phyloP scores from a whole-genome alignment of 352 stramenopile genomes.

The Peronospora destructor region DNA sequence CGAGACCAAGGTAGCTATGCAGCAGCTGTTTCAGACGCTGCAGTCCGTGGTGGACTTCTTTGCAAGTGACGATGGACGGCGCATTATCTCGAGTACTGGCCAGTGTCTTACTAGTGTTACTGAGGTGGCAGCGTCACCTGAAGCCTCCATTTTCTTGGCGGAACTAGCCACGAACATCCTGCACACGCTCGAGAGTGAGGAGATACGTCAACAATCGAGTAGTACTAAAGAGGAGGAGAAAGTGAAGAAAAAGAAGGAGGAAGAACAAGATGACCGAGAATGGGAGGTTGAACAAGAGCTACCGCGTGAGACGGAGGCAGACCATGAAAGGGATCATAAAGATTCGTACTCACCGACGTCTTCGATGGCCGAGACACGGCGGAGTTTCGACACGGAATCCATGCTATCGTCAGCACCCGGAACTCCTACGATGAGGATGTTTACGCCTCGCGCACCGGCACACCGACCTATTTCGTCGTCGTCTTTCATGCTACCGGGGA shows the following conservation, averaged over 20 bases:
- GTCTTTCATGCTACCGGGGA: constrained; percentile 2
- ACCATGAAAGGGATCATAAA: constrained; percentile 18
- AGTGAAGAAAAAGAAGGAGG: constrained; percentile 9
- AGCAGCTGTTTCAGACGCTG: constrained; percentile 53
- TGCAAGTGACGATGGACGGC: constrained; percentile 47
- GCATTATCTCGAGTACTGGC: constrained; percentile 45
- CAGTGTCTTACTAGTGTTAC: constrained; percentile 44
- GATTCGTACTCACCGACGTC: constrained; percentile 34
- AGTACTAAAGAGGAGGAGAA: constrained; percentile 5
- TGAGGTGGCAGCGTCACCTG: constrained; percentile 57
- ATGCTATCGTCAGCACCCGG: constrained; percentile 31
- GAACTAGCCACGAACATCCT: constrained; percentile 70
- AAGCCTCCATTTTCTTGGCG: constrained; percentile 67
- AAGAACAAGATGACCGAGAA: constrained; percentile 5
- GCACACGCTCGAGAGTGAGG: constrained; percentile 59
- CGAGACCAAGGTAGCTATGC: constrained; percentile 57
- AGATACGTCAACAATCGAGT: constrained; percentile 26
- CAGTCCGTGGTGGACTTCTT: constrained; percentile 74
- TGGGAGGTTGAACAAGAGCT: constrained; percentile 13
- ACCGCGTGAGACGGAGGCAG: constrained; percentile 6
- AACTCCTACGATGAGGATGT: constrained; percentile 25
- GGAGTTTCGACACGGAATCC: constrained; percentile 54
- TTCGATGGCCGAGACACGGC: constrained; percentile 40
- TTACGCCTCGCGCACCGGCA: constrained; percentile 8
- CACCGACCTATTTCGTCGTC: constrained; percentile 10